A percentile compares a stretch with the other conserved stretches of the same genome.
Evolutionary conservation across 257 asterid genomes (phyloP).

Genomic region (Primulina eburnea): DNA sequence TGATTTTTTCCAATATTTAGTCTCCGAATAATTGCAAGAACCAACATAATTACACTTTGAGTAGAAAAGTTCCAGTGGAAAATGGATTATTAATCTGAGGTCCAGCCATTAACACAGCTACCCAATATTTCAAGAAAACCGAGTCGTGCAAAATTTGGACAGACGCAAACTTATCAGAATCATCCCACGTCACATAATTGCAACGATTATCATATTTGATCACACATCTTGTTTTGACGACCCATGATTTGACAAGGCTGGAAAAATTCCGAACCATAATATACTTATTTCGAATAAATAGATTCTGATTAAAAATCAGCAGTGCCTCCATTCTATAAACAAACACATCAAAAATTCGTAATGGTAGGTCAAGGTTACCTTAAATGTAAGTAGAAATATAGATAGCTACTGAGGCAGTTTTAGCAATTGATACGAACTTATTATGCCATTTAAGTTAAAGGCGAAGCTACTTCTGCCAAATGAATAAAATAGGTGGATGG

Average conservation of each 20-base stretch:
- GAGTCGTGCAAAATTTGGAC: neutral
- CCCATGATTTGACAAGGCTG: neutral
- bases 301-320: neutral
- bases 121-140: neutral
- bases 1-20: no score
- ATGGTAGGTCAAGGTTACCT: neutral
- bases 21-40: neutral
- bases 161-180: neutral
- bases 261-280: neutral
- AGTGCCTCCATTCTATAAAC: neutral
- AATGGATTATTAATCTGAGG: neutral
- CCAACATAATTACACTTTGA: no score
- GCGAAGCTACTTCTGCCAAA: conserved; percentile 4
- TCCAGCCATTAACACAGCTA: neutral
- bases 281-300: neutral
- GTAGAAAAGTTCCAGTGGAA: neutral
- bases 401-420: neutral
- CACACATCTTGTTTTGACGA: neutral
- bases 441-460: neutral
- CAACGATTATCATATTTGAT: neutral
- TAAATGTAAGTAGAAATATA: neutral
- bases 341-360: neutral
- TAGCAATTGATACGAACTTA: conserved; percentile 11
- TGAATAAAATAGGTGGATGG: neutral
- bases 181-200: neutral